phyloP scores from a whole-genome alignment of 805 yeast genomes.

The Myxozyma mucilagina region DNA sequence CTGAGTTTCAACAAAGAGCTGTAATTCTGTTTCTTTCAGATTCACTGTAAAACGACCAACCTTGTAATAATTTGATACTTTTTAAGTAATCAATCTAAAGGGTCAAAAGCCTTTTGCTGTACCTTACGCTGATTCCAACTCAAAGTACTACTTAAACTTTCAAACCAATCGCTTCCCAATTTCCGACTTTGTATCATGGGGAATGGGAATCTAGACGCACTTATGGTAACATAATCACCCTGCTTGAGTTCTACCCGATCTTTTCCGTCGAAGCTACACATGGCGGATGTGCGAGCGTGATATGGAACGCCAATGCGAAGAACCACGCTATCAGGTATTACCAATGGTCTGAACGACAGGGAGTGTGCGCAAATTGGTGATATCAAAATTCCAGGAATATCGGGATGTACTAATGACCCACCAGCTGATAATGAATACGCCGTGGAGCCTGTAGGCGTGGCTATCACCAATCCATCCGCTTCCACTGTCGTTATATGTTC shows the following conservation, averaged over 20 bases:
- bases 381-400: constrained; percentile 85
- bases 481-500: constrained; percentile 59
- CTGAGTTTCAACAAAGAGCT: not conserved
- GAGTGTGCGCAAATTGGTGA: constrained; percentile 98
- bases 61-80: no score
- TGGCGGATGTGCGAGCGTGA: constrained; percentile 82
- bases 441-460: constrained; percentile 80
- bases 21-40: not conserved
- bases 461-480: constrained; percentile 64
- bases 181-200: constrained; percentile 82
- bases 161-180: constrained; percentile 66
- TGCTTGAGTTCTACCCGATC: constrained; percentile 72
- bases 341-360: constrained; percentile 84
- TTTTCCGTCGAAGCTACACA: constrained; percentile 96
- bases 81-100: not conserved
- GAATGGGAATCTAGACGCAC: constrained; percentile 87
- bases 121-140: constrained; percentile 92
- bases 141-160: constrained; percentile 76
- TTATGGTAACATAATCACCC: constrained; percentile 83
- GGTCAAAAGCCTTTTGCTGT: constrained; percentile 52
- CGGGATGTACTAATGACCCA: constrained; percentile 92
- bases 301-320: constrained; percentile 77
- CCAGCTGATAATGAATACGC: constrained; percentile 96
- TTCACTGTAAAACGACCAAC: no score
- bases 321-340: constrained; percentile 87